Evolutionary conservation across 2,329 filamentous ascomycete species (phyloP).

Genomic region (Ophiocordyceps polyrhachis-furcata): DNA sequence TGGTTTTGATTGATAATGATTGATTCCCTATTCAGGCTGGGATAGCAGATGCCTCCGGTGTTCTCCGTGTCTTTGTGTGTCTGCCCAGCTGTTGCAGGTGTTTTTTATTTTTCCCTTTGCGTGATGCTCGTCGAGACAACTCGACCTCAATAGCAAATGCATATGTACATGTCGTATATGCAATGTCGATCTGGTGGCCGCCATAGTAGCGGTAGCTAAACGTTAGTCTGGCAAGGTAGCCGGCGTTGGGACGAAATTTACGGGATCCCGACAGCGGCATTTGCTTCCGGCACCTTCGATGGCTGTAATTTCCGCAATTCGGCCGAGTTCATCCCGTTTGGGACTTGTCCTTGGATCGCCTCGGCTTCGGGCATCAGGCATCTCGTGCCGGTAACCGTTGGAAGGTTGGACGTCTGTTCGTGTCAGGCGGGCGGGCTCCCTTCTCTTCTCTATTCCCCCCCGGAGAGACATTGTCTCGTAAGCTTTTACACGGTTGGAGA

Average conservation of each 20-base stretch:
- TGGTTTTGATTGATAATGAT: too few species aligned
- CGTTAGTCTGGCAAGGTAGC: background rate
- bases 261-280: background rate
- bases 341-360: background rate
- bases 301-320: background rate
- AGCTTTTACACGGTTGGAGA: too few species aligned
- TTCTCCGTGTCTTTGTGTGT: too few species aligned
- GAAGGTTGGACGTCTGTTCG: too few species aligned
- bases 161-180: background rate
- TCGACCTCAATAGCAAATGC: background rate
- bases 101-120: background rate
- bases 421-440: too few species aligned
- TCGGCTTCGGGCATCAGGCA: background rate
- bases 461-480: too few species aligned
- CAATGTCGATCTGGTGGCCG: background rate
- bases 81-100: too few species aligned
- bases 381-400: too few species aligned
- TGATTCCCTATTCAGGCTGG: too few species aligned
- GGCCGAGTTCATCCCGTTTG: background rate
- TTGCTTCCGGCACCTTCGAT: background rate
- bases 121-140: background rate
- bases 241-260: background rate
- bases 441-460: too few species aligned
- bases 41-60: too few species aligned
- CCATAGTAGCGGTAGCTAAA: background rate